Percentiles rank a stretch among this genome's conserved stretches.
These are phyloP conservation scores for Leccinum glutinopallens DNA, from an alignment of 1,284 basidiomycete genomes.

Conservation along the genomic window DNA sequence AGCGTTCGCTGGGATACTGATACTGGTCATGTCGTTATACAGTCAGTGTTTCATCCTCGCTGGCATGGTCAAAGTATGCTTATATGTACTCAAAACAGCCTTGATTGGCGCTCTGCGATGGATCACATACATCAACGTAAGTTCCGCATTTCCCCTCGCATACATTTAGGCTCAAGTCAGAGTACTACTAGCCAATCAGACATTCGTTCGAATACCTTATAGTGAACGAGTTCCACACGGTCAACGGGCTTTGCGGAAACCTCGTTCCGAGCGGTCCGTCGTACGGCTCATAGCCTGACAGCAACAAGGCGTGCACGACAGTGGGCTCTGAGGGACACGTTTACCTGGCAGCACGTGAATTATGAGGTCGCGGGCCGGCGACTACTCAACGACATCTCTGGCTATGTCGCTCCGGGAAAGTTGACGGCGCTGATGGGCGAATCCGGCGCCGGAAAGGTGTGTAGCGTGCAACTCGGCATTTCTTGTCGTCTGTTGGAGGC, in stretches of 20 bases:
- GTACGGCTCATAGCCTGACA: constrained; percentile 43
- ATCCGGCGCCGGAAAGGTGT: constrained; percentile 76
- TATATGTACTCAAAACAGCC: constrained; percentile 13
- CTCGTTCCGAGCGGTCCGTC: constrained; percentile 52
- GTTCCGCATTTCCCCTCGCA: constrained; percentile 25
- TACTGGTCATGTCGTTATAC: constrained; percentile 49
- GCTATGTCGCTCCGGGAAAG: constrained; percentile 82
- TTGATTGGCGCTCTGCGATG: constrained; percentile 66
- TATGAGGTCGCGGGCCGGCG: constrained; percentile 63
- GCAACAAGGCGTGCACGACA: too few species aligned
- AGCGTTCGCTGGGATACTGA: constrained; percentile 57
- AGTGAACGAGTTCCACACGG: constrained; percentile 57
- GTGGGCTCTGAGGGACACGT: constrained; percentile 44
- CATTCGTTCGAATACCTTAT: constrained; percentile 57
- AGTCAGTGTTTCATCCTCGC: constrained; percentile 33
- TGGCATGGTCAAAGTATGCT: constrained; percentile 3
- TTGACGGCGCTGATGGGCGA: constrained; percentile 81
- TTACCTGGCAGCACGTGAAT: constrained; percentile 64
- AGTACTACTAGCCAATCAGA: constrained; percentile 41
- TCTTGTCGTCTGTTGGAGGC: constrained; percentile 14
- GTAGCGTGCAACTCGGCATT: constrained; percentile 28
- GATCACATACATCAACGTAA: constrained; percentile 64
- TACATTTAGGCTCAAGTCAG: constrained; percentile 4
- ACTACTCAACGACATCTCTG: constrained; percentile 79
- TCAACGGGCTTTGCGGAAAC: constrained; percentile 43